Base-by-base conservation (phyloP, 495 filamentous ascomycete species). In the Podospora sp. region DNA sequence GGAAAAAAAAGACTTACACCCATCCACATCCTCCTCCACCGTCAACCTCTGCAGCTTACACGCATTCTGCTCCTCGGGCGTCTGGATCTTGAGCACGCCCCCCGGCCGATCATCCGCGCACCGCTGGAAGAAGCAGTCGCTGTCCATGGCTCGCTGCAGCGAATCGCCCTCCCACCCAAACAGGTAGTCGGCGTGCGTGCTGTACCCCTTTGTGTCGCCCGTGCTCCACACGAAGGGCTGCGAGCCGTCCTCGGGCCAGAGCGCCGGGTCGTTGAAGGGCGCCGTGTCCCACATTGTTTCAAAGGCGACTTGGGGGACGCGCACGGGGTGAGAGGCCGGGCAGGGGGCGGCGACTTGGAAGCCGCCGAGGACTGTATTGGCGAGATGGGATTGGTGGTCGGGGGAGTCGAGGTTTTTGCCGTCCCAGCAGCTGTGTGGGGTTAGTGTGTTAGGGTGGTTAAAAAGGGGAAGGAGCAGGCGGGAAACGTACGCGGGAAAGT, bases 401-500 rank as follows among this genome's bases (percentile, higher is more conserved):
- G 79, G 76, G 65, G 79, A 83, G 72, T 84, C 83, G 7, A 85
- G 74, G 68, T 84, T 84, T 69, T 80, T 78, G 50, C 83, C 84
- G 70, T 86, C 83, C 83, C 83, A 85, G 71, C 81, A 79, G 63
- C 26, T 65, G 35, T 22, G 18, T 11, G 40, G 33, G 4, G 20
- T 36, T 27, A 59, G 20, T 6, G 20, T 20, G 52, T 22, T n/a
- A 55, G 14, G n/a, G 21, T 21, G 24, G 60, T 16, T 24, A 20
- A 26, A 29, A 63, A 8, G 46, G 11, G 56, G 36, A 6, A n/a
- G 60, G 36, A 7, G 16, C 16, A 50, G 21, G 20, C 27, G 59
- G 16, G 16, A n/a, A 27, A 25, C 60, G 24, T 58, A 60, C 26
- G 79, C 74, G 22, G 81, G 80, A 71, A 82, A 83, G 68, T 83